A percentile compares a stretch with the other conserved stretches of the same genome.
Conservation (phyloP, 768 basidiomycete species). For the Botryobasidium botryosum region DNA sequence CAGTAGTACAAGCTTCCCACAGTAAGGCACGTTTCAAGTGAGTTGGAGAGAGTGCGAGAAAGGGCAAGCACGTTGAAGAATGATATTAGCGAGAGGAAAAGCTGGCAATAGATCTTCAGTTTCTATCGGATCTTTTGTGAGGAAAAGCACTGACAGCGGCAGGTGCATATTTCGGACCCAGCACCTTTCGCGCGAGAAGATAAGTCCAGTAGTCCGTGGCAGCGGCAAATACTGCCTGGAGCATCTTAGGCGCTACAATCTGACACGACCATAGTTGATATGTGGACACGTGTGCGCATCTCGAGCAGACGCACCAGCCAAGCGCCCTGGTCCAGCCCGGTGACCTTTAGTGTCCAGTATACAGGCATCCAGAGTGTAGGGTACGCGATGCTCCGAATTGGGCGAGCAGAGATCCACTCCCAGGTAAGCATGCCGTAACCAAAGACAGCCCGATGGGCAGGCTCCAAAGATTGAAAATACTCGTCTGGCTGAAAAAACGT, state of each 20-base stretch:
- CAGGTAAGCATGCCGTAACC: constrained; percentile 88
- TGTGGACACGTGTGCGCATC: background rate
- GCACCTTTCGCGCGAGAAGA: constrained; percentile 36
- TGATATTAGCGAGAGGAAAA: constrained; percentile 65
- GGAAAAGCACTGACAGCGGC: constrained; percentile 39
- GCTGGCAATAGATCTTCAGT: constrained; percentile 17
- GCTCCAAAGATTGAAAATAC: constrained; percentile 87
- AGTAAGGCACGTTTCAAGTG: constrained; percentile 75
- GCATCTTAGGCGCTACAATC: constrained; percentile 51
- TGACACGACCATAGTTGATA: background rate
- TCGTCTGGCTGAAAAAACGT: constrained; percentile 97
- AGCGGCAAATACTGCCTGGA: constrained; percentile 65
- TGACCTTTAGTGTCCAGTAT: constrained; percentile 49
- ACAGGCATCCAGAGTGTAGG: constrained; percentile 65
- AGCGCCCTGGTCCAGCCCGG: constrained; percentile 34
- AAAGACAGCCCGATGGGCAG: constrained; percentile 75
- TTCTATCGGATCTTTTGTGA: background rate
- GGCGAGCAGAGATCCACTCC: constrained; percentile 69
- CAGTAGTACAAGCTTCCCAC: constrained; percentile 61
- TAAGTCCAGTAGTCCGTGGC: constrained; percentile 62
- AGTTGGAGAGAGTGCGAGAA: constrained; percentile 83
- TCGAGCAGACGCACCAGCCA: constrained; percentile 40
- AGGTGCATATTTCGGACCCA: constrained; percentile 40
- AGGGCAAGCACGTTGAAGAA: constrained; percentile 76
- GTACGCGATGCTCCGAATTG: constrained; percentile 68